Conservation (phyloP, 495 filamentous ascomycete species). For the Hamigera avellanea region DNA sequence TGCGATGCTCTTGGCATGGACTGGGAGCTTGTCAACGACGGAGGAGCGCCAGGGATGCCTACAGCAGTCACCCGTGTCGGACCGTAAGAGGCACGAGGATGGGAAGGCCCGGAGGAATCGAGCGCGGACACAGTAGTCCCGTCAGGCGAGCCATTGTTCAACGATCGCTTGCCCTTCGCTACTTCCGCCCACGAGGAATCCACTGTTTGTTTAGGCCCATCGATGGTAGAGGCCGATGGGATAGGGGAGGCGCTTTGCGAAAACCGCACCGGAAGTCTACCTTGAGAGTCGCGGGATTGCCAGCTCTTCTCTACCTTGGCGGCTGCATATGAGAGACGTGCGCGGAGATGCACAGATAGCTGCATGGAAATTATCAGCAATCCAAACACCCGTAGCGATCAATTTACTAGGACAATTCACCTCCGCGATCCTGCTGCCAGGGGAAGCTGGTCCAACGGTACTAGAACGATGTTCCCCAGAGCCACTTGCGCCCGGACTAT, state of each 20-base stretch:
- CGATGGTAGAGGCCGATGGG: conserved; percentile 34
- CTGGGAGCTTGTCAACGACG: conserved; percentile 2
- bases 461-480: conserved; percentile 43
- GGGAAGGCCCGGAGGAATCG: conserved; percentile 4
- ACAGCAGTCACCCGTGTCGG: conserved; percentile 6
- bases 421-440: conserved; percentile 61
- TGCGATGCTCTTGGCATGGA: conserved; percentile 13
- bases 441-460: conserved; percentile 51
- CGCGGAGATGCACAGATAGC: conserved; percentile 65
- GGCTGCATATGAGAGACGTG: conserved; percentile 78
- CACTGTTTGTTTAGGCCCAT: neutral
- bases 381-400: neutral
- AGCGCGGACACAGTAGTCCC: conserved; percentile 13
- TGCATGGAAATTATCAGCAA: conserved; percentile 24
- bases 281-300: conserved; percentile 55
- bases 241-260: conserved; percentile 48
- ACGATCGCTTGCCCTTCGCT: conserved; percentile 1
- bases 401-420: conserved; percentile 30
- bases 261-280: conserved; percentile 52
- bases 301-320: conserved; percentile 83
- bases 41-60: conserved; percentile 3
- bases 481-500: conserved; percentile 14
- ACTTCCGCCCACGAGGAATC: conserved; percentile 5
- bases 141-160: conserved; percentile 8
- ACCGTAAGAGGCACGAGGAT: neutral